These are phyloP conservation scores for Balamuthia mandrillaris DNA, from an alignment of 208 protist genomes.

Conservation along the genomic window DNA sequence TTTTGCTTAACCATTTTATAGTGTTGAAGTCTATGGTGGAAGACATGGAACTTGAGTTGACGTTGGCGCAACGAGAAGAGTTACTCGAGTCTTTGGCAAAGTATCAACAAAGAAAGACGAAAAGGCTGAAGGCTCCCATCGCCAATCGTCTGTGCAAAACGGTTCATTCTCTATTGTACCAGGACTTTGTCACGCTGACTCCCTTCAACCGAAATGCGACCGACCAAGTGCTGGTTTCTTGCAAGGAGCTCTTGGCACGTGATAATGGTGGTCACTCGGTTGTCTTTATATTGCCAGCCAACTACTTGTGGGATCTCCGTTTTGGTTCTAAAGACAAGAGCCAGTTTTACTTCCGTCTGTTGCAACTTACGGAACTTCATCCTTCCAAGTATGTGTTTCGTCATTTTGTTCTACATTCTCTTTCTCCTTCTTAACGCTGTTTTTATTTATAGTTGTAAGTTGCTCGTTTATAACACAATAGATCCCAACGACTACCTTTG, in stretches of 20 bases:
- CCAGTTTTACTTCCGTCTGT: neutral
- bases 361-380: neutral
- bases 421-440: too few relatives aligned
- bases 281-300: neutral
- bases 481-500: neutral
- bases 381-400: neutral
- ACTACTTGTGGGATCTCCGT: constrained; percentile 10
- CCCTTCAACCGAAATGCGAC: neutral
- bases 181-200: neutral
- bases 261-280: neutral
- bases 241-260: neutral
- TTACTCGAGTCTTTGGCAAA: neutral
- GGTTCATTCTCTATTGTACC: neutral
- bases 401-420: neutral
- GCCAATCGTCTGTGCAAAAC: neutral
- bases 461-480: constrained; percentile 2
- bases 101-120: too few relatives aligned
- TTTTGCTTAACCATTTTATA: too few relatives aligned
- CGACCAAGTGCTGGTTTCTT: neutral
- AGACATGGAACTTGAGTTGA: neutral
- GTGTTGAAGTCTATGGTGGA: neutral
- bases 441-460: neutral
- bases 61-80: neutral
- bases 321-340: constrained; percentile 28
- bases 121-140: too few relatives aligned